Evolutionary conservation across 1,139 yeast species (phyloP), one percentile per base, ranked within the genome.

Genomic region (Kluyveromyces sp.): DNA sequence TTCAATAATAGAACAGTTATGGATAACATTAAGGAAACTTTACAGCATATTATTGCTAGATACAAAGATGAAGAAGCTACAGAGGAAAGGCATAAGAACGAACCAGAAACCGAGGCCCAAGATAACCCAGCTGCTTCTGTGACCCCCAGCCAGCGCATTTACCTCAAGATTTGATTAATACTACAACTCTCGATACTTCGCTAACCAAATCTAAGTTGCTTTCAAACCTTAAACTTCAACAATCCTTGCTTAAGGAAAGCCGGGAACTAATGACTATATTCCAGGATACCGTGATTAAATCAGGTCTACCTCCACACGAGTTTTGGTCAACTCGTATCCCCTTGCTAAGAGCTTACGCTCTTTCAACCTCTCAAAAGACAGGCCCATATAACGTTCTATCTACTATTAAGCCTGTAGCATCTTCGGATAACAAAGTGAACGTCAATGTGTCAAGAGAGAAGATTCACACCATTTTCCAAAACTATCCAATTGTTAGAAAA

Each of bases 361-460:
- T 92, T 51, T 78, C 94, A 3, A 76, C 79, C 10, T 78, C 88
- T 8, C 98, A 94, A 61, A 85, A 85, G 54, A 74, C 83, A 45
- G 99, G 99, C 0, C 95, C 96, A 0, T 94, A 90, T 62, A 92
- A 92, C 61, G 97, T 92, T 1, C 70, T 92, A 48, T 85, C 96
- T 39, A 88, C 97, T 0, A 92, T 92, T 56, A 87, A 86, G 58
- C 97, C 97, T 0, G 90, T 85, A 36, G 94, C 95, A 1, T 81
- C 95, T 0, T 82, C 92, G 27, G 96, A 89, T 54, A 85, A 85
- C 60, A 88, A 88, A 63, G 95, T 90, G 47, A 89, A 88, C 63
- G 95, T 94, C 39, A 84, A 90, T 50, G 86, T 92, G 32, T 87
- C 98, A 0, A 72, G 96, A 48, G 97, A 89, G 50, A 88, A 85